These are phyloP conservation scores for Abrus precatorius DNA, from an alignment of 306 rosid species.

Conservation along the genomic window DNA sequence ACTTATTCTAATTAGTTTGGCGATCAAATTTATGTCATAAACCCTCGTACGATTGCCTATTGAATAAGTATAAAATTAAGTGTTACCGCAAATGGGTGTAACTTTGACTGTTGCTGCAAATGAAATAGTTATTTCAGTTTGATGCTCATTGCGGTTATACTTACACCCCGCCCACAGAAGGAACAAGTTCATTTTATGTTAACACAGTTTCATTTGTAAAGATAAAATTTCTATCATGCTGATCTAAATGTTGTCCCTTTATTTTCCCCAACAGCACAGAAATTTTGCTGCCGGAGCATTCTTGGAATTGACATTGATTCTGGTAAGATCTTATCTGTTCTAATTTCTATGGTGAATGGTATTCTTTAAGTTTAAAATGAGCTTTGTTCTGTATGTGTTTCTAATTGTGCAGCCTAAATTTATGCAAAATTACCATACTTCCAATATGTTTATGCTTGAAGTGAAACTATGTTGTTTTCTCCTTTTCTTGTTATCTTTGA, in stretches of 20 bases:
- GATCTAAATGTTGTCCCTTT: conserved; percentile 12
- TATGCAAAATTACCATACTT: conserved; percentile 1
- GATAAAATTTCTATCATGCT: background rate
- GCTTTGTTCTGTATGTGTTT: conserved; percentile 17
- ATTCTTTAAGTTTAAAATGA: conserved; percentile 1
- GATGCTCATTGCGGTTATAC: background rate
- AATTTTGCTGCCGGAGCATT: conserved; percentile 78
- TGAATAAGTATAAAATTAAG: too few relatives aligned
- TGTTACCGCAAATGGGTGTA: background rate
- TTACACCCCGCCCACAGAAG: background rate
- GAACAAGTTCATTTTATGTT: conserved; percentile 1
- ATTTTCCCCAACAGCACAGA: conserved; percentile 65
- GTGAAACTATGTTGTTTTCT: background rate
- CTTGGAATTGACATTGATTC: conserved; percentile 92
- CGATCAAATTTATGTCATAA: too few relatives aligned
- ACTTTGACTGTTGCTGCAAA: background rate
- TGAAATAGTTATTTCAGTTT: background rate
- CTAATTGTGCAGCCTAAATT: background rate
- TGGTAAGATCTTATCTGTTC: conserved; percentile 60
- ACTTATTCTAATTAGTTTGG: too few relatives aligned
- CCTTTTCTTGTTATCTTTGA: background rate
- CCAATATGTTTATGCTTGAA: conserved; percentile 8
- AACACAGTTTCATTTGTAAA: background rate
- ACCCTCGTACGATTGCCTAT: too few relatives aligned
- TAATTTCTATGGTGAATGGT: conserved; percentile 15